Conservation (phyloP, 345 rosid genomes). For the Syzygium grande region DNA sequence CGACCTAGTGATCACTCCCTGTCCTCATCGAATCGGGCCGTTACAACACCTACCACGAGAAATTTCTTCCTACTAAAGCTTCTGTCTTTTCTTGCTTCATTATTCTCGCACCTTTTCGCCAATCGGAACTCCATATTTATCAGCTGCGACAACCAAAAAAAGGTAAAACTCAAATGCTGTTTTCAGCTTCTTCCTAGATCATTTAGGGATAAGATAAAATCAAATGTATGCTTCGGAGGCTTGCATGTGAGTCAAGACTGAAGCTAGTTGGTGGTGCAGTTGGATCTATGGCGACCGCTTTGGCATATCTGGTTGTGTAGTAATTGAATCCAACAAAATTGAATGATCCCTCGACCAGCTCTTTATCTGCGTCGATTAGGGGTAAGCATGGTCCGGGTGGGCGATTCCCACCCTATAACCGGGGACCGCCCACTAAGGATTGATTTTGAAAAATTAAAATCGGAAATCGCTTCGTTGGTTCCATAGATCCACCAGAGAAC, state of each 20-base stretch:
- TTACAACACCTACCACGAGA: neutral
- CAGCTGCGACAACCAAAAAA: neutral
- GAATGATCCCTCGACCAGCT: constrained; percentile 40
- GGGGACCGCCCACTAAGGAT: too few relatives aligned
- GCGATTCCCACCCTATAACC: too few relatives aligned
- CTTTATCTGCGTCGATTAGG: constrained; percentile 3
- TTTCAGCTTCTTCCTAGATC: neutral
- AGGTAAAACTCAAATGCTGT: neutral
- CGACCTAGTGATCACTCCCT: too few relatives aligned
- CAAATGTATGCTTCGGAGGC: constrained; percentile 2
- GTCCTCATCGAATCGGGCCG: too few relatives aligned
- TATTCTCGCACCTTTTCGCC: constrained; percentile 2
- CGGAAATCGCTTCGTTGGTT: too few relatives aligned
- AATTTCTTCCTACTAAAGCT: neutral
- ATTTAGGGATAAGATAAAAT: neutral
- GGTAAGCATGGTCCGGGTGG: too few relatives aligned
- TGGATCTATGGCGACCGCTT: constrained; percentile 7
- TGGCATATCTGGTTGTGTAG: constrained; percentile 30
- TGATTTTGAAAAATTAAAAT: too few relatives aligned
- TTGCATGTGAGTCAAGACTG: constrained; percentile 26
- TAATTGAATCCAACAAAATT: constrained; percentile 50
- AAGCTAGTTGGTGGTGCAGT: neutral
- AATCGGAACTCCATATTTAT: constrained; percentile 9
- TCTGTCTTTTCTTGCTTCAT: neutral
- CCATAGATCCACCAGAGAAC: too few relatives aligned